A percentile compares a stretch with the other conserved stretches of the same genome.
Evolutionary conservation across 1,284 basidiomycete genomes (phyloP).

Genomic region (Sanghuangporus weigelae): DNA sequence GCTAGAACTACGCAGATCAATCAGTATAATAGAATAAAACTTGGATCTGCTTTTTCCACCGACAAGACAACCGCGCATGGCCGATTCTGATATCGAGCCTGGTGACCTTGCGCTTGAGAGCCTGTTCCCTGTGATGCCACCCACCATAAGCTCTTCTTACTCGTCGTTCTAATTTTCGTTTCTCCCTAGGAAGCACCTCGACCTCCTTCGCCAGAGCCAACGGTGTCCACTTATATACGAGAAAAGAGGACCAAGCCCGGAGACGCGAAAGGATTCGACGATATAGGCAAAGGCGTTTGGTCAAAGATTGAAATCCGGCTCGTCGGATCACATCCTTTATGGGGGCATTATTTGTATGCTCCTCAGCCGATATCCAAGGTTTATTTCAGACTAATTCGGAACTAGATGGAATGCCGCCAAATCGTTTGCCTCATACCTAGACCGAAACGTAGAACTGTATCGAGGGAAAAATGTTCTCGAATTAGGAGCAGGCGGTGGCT

Average conservation of each 20-base stretch:
- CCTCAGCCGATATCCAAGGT: background rate
- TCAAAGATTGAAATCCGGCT: constrained; percentile 60
- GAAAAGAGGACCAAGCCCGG: background rate
- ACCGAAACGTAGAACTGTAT: constrained; percentile 47
- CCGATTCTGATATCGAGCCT: no score
- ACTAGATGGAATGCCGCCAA: constrained; percentile 85
- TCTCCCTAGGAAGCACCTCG: constrained; percentile 3
- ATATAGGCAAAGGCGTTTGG: constrained; percentile 28
- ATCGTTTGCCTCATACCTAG: constrained; percentile 70
- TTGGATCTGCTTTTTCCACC: no score
- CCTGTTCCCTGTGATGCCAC: constrained; percentile 6
- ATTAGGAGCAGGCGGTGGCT: constrained; percentile 88
- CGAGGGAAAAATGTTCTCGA: constrained; percentile 61
- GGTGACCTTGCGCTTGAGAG: background rate
- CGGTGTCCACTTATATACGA: constrained; percentile 2
- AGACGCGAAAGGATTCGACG: background rate
- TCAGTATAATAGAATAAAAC: no score
- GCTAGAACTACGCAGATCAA: no score
- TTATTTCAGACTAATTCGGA: background rate
- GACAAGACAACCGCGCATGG: no score
- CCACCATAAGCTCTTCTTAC: background rate
- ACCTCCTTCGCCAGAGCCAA: constrained; percentile 8
- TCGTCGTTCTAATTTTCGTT: background rate
- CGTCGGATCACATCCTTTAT: constrained; percentile 85
- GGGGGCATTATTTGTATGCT: constrained; percentile 85